Evolutionary conservation across 352 stramenopile genomes (phyloP).

Genomic region (Phytopythium mirpurense): DNA sequence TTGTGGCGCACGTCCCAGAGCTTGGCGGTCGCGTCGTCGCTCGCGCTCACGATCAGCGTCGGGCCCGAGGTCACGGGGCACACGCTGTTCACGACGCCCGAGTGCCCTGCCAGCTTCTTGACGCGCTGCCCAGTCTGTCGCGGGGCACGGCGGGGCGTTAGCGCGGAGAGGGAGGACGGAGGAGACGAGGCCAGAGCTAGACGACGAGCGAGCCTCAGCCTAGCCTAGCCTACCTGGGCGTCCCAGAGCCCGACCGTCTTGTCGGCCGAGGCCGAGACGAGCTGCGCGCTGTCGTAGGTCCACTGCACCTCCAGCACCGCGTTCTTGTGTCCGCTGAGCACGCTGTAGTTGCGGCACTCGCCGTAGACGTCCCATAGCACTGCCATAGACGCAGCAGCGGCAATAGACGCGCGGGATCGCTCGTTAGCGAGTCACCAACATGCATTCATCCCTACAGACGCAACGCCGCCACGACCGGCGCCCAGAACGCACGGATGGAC

Average conservation of each 20-base stretch:
- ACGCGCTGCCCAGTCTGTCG: constrained; percentile 69
- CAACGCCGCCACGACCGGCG: no score
- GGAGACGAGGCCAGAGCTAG: no score
- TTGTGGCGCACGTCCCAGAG: constrained; percentile 89
- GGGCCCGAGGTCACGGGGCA: constrained; percentile 80
- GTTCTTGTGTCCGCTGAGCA: constrained; percentile 95
- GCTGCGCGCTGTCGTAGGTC: constrained; percentile 80
- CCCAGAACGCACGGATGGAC: constrained; percentile 43
- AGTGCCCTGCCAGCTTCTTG: constrained; percentile 84
- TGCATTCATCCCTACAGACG: no score
- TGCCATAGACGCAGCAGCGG: constrained; percentile 11
- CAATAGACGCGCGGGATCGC: no score
- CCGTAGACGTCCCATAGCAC: constrained; percentile 90
- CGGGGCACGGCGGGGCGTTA: constrained; percentile 6
- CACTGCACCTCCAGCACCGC: constrained; percentile 92
- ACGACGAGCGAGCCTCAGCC: no score
- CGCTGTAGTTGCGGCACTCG: constrained; percentile 91
- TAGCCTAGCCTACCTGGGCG: constrained; percentile 37
- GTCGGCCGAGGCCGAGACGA: constrained; percentile 91
- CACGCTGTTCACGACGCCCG: constrained; percentile 89
- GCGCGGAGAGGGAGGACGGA: no score
- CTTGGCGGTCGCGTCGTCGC: constrained; percentile 87
- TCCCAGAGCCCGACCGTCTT: constrained; percentile 90
- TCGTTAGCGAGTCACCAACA: no score
- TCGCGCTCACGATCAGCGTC: constrained; percentile 83